Evolutionary conservation across 768 basidiomycete species (phyloP).

Genomic region (Psilocybe subaeruginosa): DNA sequence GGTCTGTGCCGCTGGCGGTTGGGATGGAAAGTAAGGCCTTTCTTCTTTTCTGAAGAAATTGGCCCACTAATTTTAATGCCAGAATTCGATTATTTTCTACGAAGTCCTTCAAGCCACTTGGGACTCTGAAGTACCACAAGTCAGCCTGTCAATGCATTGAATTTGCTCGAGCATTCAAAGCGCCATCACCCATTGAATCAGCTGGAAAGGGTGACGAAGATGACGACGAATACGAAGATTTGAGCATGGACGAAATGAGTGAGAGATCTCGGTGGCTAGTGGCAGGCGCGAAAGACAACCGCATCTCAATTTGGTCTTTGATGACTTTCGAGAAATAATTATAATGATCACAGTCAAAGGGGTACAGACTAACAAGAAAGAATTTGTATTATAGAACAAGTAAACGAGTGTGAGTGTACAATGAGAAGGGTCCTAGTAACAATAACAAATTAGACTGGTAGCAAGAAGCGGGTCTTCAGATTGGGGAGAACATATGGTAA

Average conservation of each 20-base stretch:
- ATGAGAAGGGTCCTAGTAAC: neutral
- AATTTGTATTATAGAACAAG: neutral
- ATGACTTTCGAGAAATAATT: constrained; percentile 48
- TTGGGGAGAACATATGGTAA: neutral
- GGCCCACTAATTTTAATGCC: neutral
- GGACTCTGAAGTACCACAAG: constrained; percentile 84
- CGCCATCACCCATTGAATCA: neutral
- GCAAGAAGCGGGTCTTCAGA: constrained; percentile 5
- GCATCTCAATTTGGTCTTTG: constrained; percentile 74
- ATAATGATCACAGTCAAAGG: neutral
- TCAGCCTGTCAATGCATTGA: constrained; percentile 72
- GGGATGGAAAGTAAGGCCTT: constrained; percentile 87
- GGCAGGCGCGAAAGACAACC: constrained; percentile 65
- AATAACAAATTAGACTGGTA: constrained; percentile 11
- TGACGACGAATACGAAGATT: constrained; percentile 54
- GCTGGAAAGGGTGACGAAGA: constrained; percentile 34
- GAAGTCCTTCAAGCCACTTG: constrained; percentile 79
- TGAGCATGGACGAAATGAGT: constrained; percentile 44
- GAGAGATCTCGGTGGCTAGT: constrained; percentile 64
- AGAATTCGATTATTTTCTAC: constrained; percentile 87
- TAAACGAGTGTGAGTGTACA: constrained; percentile 12
- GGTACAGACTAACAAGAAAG: neutral
- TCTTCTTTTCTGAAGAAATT: neutral
- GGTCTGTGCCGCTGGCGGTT: constrained; percentile 88
- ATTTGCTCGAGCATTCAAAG: constrained; percentile 52